Evolutionary conservation across 2,329 filamentous ascomycete species (phyloP), one percentile per base, ranked within the genome.

Genomic region (Aspergillus sp.): DNA sequence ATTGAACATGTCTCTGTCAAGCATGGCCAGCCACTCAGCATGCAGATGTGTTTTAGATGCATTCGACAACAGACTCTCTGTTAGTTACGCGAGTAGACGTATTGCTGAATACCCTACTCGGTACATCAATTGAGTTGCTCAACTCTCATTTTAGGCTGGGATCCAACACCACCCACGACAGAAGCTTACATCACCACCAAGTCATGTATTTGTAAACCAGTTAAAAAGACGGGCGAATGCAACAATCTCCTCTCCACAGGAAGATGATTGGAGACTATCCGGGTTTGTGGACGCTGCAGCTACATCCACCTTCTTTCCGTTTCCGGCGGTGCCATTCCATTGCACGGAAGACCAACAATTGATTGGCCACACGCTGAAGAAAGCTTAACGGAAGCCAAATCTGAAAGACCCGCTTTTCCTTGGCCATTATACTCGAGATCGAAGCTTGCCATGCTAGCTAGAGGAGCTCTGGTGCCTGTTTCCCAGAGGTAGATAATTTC

Each of bases 251-350:
- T 45, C 19, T 45, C 41, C 19, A 45, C 41, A 9, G 41, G 19
- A 45, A 2, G 4, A 10, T 10, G 19, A 5, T n/a, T 25, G 21
- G n/a, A 19, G 32, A 12, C 23, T 15, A 23, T 45, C 25, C 41
- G 39, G 39, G 23, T 30, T n/a, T 39, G 43, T 51, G 59, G 55
- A 45, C 45, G 55, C 19, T 30, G 28, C 28, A 30, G 28, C 28
- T 15, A 39, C 52, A 15, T 17, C 28, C 25, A 30, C 39, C 17
- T 30, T n/a, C 2, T 17, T 45, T 45, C 53, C 53, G 53, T 47
- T 55, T 55, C 36, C 66, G 62, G 65, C 10, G 10, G 45, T 53
- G 63, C 43, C 49, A 63, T 68, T 67, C 55, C 65, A 65, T 66
- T 60, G 45, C 36, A 10, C n/a, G 28, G 41, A 32, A 32, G 17